These are phyloP conservation scores for Heliamphora exappendiculata DNA, from an alignment of 148 eudicot genomes.

Conservation along the genomic window DNA sequence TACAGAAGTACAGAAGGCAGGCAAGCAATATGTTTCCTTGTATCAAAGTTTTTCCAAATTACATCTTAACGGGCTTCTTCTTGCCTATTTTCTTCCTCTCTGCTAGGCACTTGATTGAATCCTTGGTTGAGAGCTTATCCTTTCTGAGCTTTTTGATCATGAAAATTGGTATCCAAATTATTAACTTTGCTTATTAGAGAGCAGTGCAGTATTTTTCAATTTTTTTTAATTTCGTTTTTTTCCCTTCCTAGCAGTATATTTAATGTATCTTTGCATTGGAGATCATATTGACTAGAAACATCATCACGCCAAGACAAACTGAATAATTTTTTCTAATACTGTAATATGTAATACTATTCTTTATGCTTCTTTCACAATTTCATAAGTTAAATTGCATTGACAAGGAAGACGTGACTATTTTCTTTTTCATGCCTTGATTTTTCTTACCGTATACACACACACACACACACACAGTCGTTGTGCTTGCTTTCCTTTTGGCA, in stretches of 20 bases:
- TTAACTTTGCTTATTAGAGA: neutral
- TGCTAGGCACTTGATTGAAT: neutral
- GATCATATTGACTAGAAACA: neutral
- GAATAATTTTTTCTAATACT: neutral
- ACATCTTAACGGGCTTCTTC: neutral
- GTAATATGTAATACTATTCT: neutral
- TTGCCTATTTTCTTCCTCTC: neutral
- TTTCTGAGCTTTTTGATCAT: neutral
- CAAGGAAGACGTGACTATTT: neutral
- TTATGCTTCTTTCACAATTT: neutral
- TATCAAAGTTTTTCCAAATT: neutral
- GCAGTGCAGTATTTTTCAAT: neutral
- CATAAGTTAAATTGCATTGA: neutral
- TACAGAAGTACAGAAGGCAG: neutral
- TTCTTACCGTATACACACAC: conserved; percentile 1
- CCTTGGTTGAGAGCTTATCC: neutral
- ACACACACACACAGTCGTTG: no score
- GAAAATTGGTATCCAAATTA: neutral
- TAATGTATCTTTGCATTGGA: neutral
- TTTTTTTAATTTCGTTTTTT: neutral
- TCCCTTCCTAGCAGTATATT: neutral
- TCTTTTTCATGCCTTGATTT: neutral
- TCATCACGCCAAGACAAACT: neutral
- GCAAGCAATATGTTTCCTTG: conserved; percentile 2
- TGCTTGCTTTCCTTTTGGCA: neutral